phyloP scores from a whole-genome alignment of 2,329 filamentous ascomycete genomes.

The Phyllosticta ampelicida region DNA sequence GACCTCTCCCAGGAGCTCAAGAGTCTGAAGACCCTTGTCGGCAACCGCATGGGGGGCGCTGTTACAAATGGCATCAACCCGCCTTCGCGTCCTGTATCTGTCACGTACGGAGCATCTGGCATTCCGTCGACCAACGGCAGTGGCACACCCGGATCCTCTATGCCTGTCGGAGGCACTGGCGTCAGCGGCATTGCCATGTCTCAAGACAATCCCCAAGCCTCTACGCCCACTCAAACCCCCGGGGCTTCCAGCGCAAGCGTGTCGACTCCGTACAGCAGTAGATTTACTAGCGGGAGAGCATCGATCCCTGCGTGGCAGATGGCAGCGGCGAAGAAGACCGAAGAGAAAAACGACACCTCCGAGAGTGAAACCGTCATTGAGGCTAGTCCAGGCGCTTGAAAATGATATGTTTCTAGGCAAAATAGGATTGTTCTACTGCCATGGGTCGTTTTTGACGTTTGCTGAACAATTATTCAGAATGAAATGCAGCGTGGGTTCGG shows the following conservation, averaged over 20 bases:
- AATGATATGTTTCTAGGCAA: not conserved
- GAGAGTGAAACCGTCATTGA: slow-evolving; percentile 28
- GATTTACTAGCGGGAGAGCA: slow-evolving; percentile 26
- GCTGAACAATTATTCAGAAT: not conserved
- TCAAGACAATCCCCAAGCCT: not conserved
- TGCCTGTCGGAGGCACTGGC: slow-evolving; percentile 11
- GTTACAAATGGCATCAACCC: slow-evolving; percentile 1
- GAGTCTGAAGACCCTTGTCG: slow-evolving; percentile 81
- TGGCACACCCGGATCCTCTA: slow-evolving; percentile 14
- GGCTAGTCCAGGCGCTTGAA: slow-evolving; percentile 18
- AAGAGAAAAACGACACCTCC: slow-evolving; percentile 32
- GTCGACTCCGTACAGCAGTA: slow-evolving; percentile 20
- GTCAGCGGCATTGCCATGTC: slow-evolving; percentile 15
- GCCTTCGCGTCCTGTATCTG: slow-evolving; percentile 5
- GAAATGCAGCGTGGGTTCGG: not conserved
- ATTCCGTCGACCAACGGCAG: not conserved
- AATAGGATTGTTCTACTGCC: not conserved
- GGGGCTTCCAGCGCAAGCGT: not conserved
- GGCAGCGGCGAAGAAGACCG: slow-evolving; percentile 37
- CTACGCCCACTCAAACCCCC: not conserved
- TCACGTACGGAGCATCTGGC: slow-evolving; percentile 18
- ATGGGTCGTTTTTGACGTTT: not conserved
- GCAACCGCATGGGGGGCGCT: slow-evolving; percentile 42
- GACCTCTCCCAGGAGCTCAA: slow-evolving; percentile 82
- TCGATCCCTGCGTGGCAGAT: slow-evolving; percentile 46